Evolutionary conservation across 768 basidiomycete genomes (phyloP), one percentile per base, ranked within the genome.

Genomic region (Calvatia gigantea): DNA sequence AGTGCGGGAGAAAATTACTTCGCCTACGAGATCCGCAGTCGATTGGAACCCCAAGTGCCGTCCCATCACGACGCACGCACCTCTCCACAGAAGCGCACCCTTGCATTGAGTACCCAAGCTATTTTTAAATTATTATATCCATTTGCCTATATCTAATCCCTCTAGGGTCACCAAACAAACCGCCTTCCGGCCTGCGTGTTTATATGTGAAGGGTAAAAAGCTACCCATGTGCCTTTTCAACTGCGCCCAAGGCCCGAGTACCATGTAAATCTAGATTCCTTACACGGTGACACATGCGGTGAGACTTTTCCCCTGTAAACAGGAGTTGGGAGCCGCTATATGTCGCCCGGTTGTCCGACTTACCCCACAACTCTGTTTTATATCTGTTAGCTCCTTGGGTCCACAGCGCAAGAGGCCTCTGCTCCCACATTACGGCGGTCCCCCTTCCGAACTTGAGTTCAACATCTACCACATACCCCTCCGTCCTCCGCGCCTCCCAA

Each of bases 241-340:
- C 38, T 28, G n/a, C 29, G 44, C 31, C 15, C 32, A 54, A n/a
- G 45, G 42, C 17, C 31, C 41, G 51, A 12, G 38, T 44, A 17
- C 19, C 54, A 55, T 47, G 32, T 37, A 46, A 47, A 44, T 48
- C 28, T 55, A 27, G 27, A 35, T 38, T n/a, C 54, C 45, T 55
- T 39, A 39, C 39, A 25, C 31, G 52, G 38, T 19, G 42, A 8
- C 17, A 19, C 29, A 14, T 35, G 32, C 19, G 28, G 44, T 28
- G 17, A 6, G 17, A 17, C 9, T 21, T 39, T 41, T 33, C 45
- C 54, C 45, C 48, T 55, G 37, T 14, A 17, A 35, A 55, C 21
- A 17, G 33, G 17, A 31, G 8, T n/a, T n/a, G n/a, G n/a, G n/a
- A n/a, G n/a, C n/a, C n/a, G n/a, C n/a, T n/a, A n/a, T n/a, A n/a